Evolutionary conservation across 2,329 filamentous ascomycete species (phyloP), one percentile per base, ranked within the genome.

Genomic region (Fusarium sp.): DNA sequence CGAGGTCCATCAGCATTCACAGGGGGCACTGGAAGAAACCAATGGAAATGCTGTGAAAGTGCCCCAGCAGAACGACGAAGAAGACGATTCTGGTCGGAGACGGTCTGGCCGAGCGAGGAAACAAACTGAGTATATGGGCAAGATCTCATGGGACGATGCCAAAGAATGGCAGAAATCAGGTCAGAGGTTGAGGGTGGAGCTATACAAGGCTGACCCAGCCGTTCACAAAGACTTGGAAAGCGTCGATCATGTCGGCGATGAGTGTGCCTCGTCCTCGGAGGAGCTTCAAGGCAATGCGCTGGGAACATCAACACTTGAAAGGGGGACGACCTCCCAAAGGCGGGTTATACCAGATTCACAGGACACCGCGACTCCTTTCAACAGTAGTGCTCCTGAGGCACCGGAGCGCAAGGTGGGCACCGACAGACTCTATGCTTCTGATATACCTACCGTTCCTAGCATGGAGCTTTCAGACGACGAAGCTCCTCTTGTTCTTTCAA

Each of bases 401-500:
- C 67, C 68, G 24, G 57, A 66, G 47, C 8, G 51, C 12, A 66
- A 56, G 18, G 48, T 54, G 12, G 38, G 44, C 6, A 10, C 42
- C 6, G 22, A 17, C 8, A 47, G 41, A 8, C 24, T 34, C 20
- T 32, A 39, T 15, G 13, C 22, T 36, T 30, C 45, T 1, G 24
- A 15, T 39, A 20, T 41, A 15, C 41, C 62, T 45, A 26, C 39
- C 6, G 52, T 66, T 24, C 57, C 75, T n/a, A 63, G 73, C 4
- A 77, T 75, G 57, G 72, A 74, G 10, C 77, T 83, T 12, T 83
- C 82, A 10, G 82, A 83, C 54, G 82, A 83, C 24, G 82, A 83
- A 61, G 76, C 79, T 20, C 82, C 82, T 1, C 62, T 82, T n/a
- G 45, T 77, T 18, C 58, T 79, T 28, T 65, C 72, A 9, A 69